phyloP scores from a whole-genome alignment of 108 stramenopile species.

The Cyclotella atomus region DNA sequence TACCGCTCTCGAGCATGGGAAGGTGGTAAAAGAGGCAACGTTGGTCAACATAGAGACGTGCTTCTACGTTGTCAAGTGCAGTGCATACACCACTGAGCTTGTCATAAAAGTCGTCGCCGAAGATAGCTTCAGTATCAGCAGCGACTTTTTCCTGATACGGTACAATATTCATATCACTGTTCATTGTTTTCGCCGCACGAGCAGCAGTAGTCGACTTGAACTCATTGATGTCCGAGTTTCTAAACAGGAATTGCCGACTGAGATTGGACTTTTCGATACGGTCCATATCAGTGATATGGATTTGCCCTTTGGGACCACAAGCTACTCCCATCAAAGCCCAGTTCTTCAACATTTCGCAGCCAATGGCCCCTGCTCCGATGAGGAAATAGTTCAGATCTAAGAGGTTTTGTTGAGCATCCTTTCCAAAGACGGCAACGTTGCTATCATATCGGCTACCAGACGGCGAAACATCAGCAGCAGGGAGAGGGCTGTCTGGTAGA shows the following conservation, averaged over 20 bases:
- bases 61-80: constrained; percentile 98
- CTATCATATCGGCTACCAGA: constrained; percentile 80
- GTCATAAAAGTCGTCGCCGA: constrained; percentile 97
- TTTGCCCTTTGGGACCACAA: constrained; percentile 77
- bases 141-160: constrained; percentile 94
- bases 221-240: constrained; percentile 91
- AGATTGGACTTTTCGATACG: constrained; percentile 98
- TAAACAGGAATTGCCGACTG: constrained; percentile 97
- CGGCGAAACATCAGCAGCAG: constrained; percentile 66
- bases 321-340: constrained; percentile 99
- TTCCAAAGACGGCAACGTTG: constrained; percentile 86
- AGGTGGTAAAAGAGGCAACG: constrained; percentile 95
- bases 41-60: constrained; percentile 97
- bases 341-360: constrained; percentile 99
- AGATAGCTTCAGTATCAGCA: constrained; percentile 93
- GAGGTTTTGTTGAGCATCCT: constrained; percentile 76
- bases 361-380: constrained; percentile 99
- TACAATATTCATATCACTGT: constrained; percentile 83
- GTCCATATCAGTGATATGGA: constrained; percentile 99
- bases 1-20: constrained; percentile 98
- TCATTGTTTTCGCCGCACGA: constrained; percentile 90
- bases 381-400: constrained; percentile 88
- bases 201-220: constrained; percentile 95
- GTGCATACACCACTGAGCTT: constrained; percentile 95
- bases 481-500: constrained; percentile 83